These are phyloP conservation scores for Hyphodiscus sp. DNA, from an alignment of 2,329 filamentous ascomycete species.

Conservation along the genomic window DNA sequence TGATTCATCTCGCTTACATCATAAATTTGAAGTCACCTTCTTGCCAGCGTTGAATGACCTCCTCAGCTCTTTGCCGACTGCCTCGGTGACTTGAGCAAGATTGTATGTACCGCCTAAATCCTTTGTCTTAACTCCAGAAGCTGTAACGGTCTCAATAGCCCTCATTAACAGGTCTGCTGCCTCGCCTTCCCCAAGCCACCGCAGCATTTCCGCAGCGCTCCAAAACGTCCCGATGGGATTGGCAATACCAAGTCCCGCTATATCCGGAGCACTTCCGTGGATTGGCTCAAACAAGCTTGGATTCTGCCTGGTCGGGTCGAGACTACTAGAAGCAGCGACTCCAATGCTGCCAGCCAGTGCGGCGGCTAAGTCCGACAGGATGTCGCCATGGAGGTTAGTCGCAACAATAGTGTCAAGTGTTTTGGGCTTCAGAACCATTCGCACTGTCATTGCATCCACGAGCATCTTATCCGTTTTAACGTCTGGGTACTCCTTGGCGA, in stretches of 20 bases:
- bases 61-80: background rate
- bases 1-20: too few species aligned
- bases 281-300: constrained; percentile 54
- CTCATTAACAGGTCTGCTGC: background rate
- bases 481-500: constrained; percentile 13
- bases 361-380: constrained; percentile 23
- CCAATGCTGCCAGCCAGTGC: constrained; percentile 9
- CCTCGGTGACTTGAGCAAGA: background rate
- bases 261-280: constrained; percentile 49
- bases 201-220: constrained; percentile 49
- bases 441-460: constrained; percentile 30
- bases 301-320: constrained; percentile 44
- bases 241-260: constrained; percentile 46
- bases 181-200: background rate
- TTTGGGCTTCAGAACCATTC: constrained; percentile 26
- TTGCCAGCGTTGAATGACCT: background rate
- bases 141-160: background rate
- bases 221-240: constrained; percentile 51
- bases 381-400: constrained; percentile 25
- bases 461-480: constrained; percentile 19
- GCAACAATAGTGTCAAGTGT: constrained; percentile 21
- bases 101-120: background rate
- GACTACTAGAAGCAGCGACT: background rate
- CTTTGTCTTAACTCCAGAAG: background rate
- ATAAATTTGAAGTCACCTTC: background rate